Conservation (phyloP, 257 asterid species). For the Plantago major region DNA sequence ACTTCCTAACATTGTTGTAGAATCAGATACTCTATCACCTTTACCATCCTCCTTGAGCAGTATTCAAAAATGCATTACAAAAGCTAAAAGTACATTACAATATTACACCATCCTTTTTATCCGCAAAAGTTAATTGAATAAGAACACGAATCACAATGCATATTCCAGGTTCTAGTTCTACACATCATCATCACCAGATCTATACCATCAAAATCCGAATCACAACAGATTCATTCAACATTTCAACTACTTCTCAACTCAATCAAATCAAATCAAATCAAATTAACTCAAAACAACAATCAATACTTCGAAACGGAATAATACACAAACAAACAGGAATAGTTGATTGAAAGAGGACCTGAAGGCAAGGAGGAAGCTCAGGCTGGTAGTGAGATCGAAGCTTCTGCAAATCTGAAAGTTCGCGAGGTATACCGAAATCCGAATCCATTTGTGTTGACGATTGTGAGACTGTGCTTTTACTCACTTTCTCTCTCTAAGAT, state of each 20-base stretch:
- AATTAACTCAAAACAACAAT: neutral
- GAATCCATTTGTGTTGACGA: slow-evolving; percentile 50
- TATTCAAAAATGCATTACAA: too few relatives aligned
- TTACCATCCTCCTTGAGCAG: too few relatives aligned
- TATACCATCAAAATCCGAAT: too few relatives aligned
- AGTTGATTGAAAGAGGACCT: slow-evolving; percentile 34
- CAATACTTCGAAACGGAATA: slow-evolving; percentile 28
- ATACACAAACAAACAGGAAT: neutral
- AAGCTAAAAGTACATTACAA: too few relatives aligned
- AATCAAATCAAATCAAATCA: slow-evolving; percentile 1
- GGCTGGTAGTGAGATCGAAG: slow-evolving; percentile 73
- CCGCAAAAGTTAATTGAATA: too few relatives aligned
- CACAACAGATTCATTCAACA: too few relatives aligned
- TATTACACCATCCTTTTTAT: too few relatives aligned
- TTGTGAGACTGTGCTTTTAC: neutral
- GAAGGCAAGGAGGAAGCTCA: slow-evolving; percentile 90
- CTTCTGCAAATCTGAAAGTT: slow-evolving; percentile 82
- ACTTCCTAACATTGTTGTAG: too few relatives aligned
- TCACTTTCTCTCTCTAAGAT: neutral
- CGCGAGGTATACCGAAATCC: slow-evolving; percentile 68
- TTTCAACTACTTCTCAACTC: neutral
- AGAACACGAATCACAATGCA: too few relatives aligned
- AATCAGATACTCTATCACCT: too few relatives aligned
- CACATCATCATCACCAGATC: too few relatives aligned
- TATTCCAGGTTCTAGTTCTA: too few relatives aligned